phyloP scores from a whole-genome alignment of 108 stramenopile genomes.

The Seminavis robusta region DNA sequence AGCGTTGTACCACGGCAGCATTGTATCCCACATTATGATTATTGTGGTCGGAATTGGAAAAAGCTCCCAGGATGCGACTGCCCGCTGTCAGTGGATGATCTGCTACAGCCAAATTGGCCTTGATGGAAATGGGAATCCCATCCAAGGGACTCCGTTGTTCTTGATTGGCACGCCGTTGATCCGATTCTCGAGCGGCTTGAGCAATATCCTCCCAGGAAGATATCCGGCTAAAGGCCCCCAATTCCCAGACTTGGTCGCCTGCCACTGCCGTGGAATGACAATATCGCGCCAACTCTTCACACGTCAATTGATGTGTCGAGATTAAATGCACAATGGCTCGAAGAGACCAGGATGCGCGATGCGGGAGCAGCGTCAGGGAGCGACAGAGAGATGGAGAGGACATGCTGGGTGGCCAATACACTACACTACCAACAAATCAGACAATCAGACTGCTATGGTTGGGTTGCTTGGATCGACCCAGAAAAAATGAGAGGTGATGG shows the following conservation, averaged over 20 bases:
- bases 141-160: slow-evolving; percentile 45
- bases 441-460: no score
- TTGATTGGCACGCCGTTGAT: slow-evolving; percentile 35
- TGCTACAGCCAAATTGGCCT: slow-evolving; percentile 90
- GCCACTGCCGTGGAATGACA: slow-evolving; percentile 41
- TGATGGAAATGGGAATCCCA: slow-evolving; percentile 93
- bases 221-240: slow-evolving; percentile 57
- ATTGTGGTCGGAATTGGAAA: background rate
- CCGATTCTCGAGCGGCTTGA: slow-evolving; percentile 49
- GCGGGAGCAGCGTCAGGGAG: no score
- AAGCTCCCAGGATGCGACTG: slow-evolving; percentile 64
- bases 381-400: no score
- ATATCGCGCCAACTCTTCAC: slow-evolving; percentile 31
- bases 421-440: no score
- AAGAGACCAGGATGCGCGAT: no score
- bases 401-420: no score
- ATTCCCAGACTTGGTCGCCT: slow-evolving; percentile 42
- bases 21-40: slow-evolving; percentile 52
- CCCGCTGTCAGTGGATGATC: slow-evolving; percentile 71
- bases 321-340: no score
- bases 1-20: slow-evolving; percentile 68
- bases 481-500: no score
- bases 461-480: no score
- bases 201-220: slow-evolving; percentile 23
- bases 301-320: no score